phyloP scores from a whole-genome alignment of 371 early-diverging fungal species.

The Mortierella sp. region DNA sequence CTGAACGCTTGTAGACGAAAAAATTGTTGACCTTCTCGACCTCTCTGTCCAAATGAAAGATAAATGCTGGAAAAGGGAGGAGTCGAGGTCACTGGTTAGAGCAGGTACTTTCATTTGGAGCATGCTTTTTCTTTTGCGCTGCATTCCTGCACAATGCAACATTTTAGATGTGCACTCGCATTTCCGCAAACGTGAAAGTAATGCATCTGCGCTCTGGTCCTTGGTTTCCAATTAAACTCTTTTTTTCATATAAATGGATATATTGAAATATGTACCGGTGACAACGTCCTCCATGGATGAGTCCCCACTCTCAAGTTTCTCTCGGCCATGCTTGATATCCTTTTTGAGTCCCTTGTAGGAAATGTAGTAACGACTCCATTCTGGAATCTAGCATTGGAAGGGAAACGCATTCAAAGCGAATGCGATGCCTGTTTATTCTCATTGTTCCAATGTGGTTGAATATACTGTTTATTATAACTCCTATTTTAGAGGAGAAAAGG shows the following conservation, averaged over 20 bases:
- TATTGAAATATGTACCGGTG: slow-evolving; percentile 53
- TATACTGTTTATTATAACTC: background rate
- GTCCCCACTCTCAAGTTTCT: slow-evolving; percentile 49
- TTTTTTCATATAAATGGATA: background rate
- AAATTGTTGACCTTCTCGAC: slow-evolving; percentile 78
- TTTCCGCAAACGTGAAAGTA: background rate
- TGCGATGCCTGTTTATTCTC: background rate
- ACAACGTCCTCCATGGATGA: slow-evolving; percentile 50
- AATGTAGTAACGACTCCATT: slow-evolving; percentile 78
- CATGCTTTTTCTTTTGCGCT: background rate
- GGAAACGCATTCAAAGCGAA: background rate
- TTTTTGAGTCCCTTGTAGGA: slow-evolving; percentile 77
- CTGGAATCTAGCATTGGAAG: slow-evolving; percentile 59
- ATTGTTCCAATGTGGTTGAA: background rate
- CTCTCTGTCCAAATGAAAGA: slow-evolving; percentile 75
- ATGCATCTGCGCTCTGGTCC: background rate
- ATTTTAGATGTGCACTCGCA: too few relatives aligned
- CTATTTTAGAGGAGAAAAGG: background rate
- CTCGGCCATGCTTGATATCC: slow-evolving; percentile 69
- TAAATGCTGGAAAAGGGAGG: slow-evolving; percentile 61
- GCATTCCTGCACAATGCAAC: background rate
- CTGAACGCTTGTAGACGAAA: slow-evolving; percentile 69
- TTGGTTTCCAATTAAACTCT: slow-evolving; percentile 4
- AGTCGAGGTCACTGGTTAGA: background rate
- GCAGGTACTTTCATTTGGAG: background rate